These are phyloP conservation scores for Jamesozyma jinghongensis DNA, from an alignment of 805 yeast species.

Conservation along the genomic window DNA sequence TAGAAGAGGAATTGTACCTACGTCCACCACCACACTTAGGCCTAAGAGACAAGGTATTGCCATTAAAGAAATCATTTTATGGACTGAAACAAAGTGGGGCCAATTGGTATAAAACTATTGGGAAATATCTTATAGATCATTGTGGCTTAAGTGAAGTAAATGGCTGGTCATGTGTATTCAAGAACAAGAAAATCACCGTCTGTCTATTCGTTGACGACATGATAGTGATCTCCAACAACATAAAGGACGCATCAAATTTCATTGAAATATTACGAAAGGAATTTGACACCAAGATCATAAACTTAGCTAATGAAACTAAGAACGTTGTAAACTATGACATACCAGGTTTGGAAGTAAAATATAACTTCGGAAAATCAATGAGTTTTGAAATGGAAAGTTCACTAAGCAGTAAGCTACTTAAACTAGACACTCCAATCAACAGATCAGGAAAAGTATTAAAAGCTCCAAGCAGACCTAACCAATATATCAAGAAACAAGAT, in stretches of 20 bases:
- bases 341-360: constrained; percentile 10
- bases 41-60: constrained; percentile 4
- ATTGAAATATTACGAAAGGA: too few relatives aligned
- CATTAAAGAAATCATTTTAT: constrained; percentile 5
- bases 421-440: constrained; percentile 2
- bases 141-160: constrained; percentile 5
- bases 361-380: constrained; percentile 3
- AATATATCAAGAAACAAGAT: constrained; percentile 4
- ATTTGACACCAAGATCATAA: not conserved
- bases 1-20: constrained; percentile 6
- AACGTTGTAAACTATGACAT: constrained; percentile 7
- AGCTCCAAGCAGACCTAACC: constrained; percentile 10
- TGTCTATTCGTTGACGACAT: constrained; percentile 13
- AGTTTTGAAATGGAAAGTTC: constrained; percentile 10
- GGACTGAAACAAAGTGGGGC: constrained; percentile 8
- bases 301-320: not conserved
- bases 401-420: constrained; percentile 4
- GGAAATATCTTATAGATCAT: not conserved
- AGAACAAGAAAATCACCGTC: constrained; percentile 3
- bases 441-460: constrained; percentile 1
- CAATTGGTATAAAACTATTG: constrained; percentile 4
- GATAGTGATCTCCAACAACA: constrained; percentile 8
- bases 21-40: constrained; percentile 6
- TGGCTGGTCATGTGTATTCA: constrained; percentile 11
- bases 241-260: too few relatives aligned